Base-by-base conservation (phyloP, 106 monocot genomes). In the Phalaenopsis equestris region DNA sequence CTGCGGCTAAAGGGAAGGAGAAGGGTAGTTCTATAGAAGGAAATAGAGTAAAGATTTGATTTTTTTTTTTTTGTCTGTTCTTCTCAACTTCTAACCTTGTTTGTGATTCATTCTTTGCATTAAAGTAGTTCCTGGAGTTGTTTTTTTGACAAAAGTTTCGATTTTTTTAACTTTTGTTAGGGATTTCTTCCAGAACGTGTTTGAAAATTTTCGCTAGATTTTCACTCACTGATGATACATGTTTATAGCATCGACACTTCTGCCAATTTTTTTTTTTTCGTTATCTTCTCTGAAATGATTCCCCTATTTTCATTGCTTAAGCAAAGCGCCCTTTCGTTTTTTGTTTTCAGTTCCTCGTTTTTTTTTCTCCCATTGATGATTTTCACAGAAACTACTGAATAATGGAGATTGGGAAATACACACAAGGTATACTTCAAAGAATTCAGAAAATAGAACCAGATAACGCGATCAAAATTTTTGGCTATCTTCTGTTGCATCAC, bases 381-480 rank as follows among this genome's bases (percentile, higher is more conserved):
- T n/a, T 70, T 70, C 14, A 70, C 3, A 70, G 30, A 24, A 18
- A 38, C 15, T 7, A 74, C 24, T 52, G 7, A 49, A 55, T 42
- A 61, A 92, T 92, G 89, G 92, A 92, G 56, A 79, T 87, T 21
- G 47, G 80, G 11, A 82, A 87, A 16, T 87, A 72, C 49, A 87
- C 81, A 7, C 89, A 77, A 73, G 79, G 84, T 67, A 41, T 92
- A 19, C 83, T 83, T 2, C 79, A 77, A 9, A 79, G 85, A 77
- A 85, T 93, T 24, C 77, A 85, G 77, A 83, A 83, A 16, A 5
- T 85, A n/a, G 93, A 93, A 39, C 93, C 93, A 14, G 90, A 90
- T 23, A 83, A 85, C 77, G 85, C 84, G 2, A 79, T 57, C 6
- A 93, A 87, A 79, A 87, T 90, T 48, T 78, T 90, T 43, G 93